Evolutionary conservation across 805 yeast genomes (phyloP).

Genomic region (Candida dajiaensis): DNA sequence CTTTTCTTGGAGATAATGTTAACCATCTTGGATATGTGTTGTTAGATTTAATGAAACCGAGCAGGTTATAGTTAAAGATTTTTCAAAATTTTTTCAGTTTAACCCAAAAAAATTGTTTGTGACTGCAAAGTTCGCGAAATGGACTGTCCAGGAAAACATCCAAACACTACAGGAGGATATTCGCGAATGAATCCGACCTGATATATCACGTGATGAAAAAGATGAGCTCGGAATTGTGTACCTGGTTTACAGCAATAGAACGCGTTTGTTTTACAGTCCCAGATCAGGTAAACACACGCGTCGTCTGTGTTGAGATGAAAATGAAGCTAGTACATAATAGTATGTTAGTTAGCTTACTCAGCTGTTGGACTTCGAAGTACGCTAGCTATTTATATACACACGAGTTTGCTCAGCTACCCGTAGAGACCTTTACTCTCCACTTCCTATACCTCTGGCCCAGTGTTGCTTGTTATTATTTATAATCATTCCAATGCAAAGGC

Average conservation of each 20-base stretch:
- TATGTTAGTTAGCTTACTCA: no score
- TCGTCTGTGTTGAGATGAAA: no score
- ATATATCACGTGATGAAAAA: neutral
- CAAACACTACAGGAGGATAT: neutral
- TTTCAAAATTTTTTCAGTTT: neutral
- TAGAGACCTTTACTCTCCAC: no score
- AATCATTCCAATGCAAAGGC: neutral
- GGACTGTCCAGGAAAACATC: neutral
- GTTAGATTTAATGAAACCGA: neutral
- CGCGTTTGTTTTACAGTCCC: no score
- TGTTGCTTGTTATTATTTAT: no score
- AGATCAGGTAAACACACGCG: no score
- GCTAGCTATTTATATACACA: no score
- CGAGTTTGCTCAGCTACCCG: no score
- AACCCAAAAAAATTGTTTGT: neutral
- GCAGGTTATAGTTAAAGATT: neutral
- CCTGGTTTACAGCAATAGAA: no score
- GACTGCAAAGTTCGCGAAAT: neutral
- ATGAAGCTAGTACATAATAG: no score
- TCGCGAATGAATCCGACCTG: neutral
- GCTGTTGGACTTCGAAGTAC: no score
- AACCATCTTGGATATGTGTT: conserved; percentile 21
- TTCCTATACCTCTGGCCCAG: no score
- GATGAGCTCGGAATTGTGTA: neutral
- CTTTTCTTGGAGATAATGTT: conserved; percentile 86